Evolutionary conservation across 805 yeast genomes (phyloP), one percentile per base, ranked within the genome.

Genomic region (Vanderwaltozyma verrucispora): DNA sequence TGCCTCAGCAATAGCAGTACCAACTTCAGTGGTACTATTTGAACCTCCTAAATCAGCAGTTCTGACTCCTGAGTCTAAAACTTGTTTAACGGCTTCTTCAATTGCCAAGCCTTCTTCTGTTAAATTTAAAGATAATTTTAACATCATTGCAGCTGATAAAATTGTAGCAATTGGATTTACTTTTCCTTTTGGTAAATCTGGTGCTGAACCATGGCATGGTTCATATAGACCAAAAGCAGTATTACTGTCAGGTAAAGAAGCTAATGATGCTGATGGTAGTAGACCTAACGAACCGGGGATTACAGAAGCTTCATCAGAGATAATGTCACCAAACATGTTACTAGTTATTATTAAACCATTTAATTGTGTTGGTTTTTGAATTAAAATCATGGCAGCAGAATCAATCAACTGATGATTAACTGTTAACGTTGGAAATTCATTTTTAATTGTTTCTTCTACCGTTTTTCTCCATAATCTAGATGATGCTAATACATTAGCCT

Each of bases 201-300:
- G 98, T 26, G 98, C 98, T 33, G 96, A 81, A 33, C 98, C 98
- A 61, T 89, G 98, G 59, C 96, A 89, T 48, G 98, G 97, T 68
- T 92, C 98, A 61, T 92, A 92, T 47, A 92, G 70, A 41, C 98
- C 98, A 58, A 92, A 88, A 1, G 97, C 97, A 35, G 73, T 68
- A 71, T 88, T 88, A 28, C 89, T 76, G 63, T 89, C 96, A 37
- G 98, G 98, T 57, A 92, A 72, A n/a, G 96, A 86, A 3, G 96
- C 92, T 56, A 92, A 74, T 16, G 97, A 89, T 3, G 98, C 71
- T 39, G 96, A 85, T 35, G 98, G 98, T 47, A 92, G 73, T 49
- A 92, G 74, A 43, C 98, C 98, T 45, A 92, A 71, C 19, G 97
- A 89, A 32, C 98, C 98, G 31, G 98, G 98, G 52, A 92, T 92